Conservation (phyloP, 2,329 filamentous ascomycete genomes). For the Cladophialophora psammophila region DNA sequence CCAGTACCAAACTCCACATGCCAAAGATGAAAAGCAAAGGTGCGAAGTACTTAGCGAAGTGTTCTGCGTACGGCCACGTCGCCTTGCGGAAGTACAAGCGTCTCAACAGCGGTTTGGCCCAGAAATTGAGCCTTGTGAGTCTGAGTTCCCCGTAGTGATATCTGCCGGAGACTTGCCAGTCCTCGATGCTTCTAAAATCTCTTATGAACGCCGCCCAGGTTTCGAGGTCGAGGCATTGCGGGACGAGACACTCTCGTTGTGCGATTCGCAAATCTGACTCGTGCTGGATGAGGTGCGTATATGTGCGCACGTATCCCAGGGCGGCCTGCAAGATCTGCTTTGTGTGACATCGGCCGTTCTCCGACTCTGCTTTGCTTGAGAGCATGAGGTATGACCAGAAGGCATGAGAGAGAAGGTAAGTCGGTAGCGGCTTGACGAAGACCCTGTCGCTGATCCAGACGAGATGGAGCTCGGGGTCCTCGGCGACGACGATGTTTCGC, state of each 20-base stretch:
- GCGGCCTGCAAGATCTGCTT: conserved; percentile 11
- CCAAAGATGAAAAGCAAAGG: background rate
- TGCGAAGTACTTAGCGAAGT: background rate
- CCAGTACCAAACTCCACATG: conserved; percentile 26
- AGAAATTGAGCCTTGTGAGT: background rate
- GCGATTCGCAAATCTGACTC: conserved; percentile 51
- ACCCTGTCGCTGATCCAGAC: too few relatives aligned
- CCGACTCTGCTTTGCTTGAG: too few relatives aligned
- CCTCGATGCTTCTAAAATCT: background rate
- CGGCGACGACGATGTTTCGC: too few relatives aligned
- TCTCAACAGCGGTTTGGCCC: background rate
- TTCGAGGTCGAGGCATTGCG: conserved; percentile 44
- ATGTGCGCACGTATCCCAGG: conserved; percentile 51
- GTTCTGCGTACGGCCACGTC: background rate
- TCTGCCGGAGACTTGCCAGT: background rate
- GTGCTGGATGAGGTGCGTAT: conserved; percentile 51
- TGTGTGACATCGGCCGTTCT: too few relatives aligned
- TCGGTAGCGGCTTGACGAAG: too few relatives aligned
- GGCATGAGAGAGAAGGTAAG: too few relatives aligned
- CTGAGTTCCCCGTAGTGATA: background rate
- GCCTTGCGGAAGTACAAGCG: background rate
- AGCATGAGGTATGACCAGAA: background rate
- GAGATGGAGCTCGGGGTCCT: too few relatives aligned
- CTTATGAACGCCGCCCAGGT: background rate
- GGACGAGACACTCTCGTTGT: conserved; percentile 44